Evolutionary conservation across 352 stramenopile genomes (phyloP).

Genomic region (Globisporangium sylvaticum): DNA sequence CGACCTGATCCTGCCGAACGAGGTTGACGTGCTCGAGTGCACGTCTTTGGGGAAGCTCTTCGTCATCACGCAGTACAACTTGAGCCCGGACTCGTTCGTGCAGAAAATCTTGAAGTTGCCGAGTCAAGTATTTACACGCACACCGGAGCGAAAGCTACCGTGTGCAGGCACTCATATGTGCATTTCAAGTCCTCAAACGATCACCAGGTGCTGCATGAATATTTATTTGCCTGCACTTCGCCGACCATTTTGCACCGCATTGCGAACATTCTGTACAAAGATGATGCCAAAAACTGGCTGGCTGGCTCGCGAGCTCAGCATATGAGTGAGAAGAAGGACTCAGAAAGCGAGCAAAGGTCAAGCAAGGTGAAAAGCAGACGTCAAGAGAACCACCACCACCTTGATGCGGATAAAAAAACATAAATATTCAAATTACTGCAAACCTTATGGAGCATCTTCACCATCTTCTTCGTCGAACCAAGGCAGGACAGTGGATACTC

Average conservation of each 20-base stretch:
- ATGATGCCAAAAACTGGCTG: not conserved
- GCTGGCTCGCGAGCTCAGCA: not conserved
- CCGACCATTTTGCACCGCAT: not conserved
- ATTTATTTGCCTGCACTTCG: not conserved
- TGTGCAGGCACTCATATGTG: no score
- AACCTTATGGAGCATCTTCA: not conserved
- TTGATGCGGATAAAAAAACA: not conserved
- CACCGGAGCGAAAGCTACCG: no score
- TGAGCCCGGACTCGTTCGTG: constrained; percentile 94
- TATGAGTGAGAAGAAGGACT: not conserved
- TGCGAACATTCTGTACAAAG: not conserved
- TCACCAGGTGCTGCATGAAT: no score
- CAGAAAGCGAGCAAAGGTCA: not conserved
- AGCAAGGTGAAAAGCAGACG: not conserved
- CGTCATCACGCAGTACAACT: constrained; percentile 87
- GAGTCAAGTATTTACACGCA: no score
- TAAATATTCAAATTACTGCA: not conserved
- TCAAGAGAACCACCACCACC: not conserved
- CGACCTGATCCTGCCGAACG: constrained; percentile 91
- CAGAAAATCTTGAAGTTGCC: constrained; percentile 32
- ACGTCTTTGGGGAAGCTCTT: constrained; percentile 85
- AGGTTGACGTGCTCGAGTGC: constrained; percentile 94
- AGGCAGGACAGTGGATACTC: not conserved
- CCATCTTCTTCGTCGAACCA: not conserved
- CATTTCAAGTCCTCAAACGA: no score